Base-by-base conservation (phyloP, 1,139 yeast genomes). In the Kodamaea arcana region DNA sequence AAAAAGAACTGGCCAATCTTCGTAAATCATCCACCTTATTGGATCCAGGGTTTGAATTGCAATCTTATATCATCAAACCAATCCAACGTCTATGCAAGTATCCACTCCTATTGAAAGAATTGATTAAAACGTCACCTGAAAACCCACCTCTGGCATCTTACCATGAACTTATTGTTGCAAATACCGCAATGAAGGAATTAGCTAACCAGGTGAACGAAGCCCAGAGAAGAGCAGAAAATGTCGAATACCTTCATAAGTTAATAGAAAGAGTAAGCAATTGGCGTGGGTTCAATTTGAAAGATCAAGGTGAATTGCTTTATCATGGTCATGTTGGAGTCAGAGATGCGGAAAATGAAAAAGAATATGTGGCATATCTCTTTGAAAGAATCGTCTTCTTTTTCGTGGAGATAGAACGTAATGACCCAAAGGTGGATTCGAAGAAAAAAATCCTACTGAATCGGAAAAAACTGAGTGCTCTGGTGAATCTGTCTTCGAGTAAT, bases 161-260 rank as follows among this genome's bases (percentile, higher is more conserved):
- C 47, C 76, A 72, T 39, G 97, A 90, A 56, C 65, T 90, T 30
- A 62, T 74, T 24, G 62, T 74, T 34, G 96, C 97, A 2, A 66
- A 77, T 37, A 77, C 77, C 30, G 80, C 90, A 24, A 65, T 68
- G 69, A 65, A 61, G 36, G 74, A 69, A 43, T 68, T 90, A 45
- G 95, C 97, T n/a, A 75, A 77, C 46, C 80, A 79, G 49, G 94
- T 92, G 24, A 92, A 92, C 61, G 98, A 92, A 58, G 90, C 95
- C 10, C 96, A 90, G 62, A 76, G 99, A 59, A 72, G 88, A 46
- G 83, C 94, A 1, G 98, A 92, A 56, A 94, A 92, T 58, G 76
- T 80, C 30, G 84, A 80, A 40, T 74, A 78, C 31, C 69, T 85
- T 31, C 78, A 76, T 46, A 83, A 81, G 37, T 68, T 92, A 30